phyloP scores from a whole-genome alignment of 257 asterid genomes.

The Ocimum tenuiflorum region DNA sequence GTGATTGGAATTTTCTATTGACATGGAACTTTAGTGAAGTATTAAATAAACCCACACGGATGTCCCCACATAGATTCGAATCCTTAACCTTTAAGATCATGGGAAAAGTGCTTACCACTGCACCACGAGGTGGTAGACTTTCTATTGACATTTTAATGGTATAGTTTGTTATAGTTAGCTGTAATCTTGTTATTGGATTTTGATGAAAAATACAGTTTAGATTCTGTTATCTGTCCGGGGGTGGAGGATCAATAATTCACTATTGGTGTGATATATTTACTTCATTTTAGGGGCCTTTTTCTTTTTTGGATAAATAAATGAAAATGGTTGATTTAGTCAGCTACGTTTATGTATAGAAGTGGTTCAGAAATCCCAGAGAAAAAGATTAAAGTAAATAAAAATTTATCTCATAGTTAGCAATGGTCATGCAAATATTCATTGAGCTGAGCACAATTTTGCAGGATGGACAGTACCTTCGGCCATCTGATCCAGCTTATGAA shows the following conservation, averaged over 20 bases:
- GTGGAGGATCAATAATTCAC: not conserved
- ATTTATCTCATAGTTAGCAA: not conserved
- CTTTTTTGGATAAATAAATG: constrained; percentile 5
- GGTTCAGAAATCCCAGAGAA: constrained; percentile 4
- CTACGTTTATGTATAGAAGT: constrained; percentile 5
- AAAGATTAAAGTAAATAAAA: not conserved
- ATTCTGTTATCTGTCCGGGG: not conserved
- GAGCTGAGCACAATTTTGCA: constrained; percentile 26
- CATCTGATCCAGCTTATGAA: constrained; percentile 98
- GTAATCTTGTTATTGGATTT: not conserved
- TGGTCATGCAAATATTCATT: constrained; percentile 15
- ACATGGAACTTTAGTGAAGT: too few species aligned
- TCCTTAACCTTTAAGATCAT: too few species aligned
- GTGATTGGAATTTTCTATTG: not conserved
- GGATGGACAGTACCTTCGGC: constrained; percentile 99
- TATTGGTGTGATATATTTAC: not conserved
- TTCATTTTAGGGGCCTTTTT: constrained; percentile 2
- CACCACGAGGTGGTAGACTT: too few species aligned
- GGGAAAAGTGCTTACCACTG: too few species aligned
- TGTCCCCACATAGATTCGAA: too few species aligned
- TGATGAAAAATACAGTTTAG: not conserved
- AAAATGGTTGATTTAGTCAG: not conserved
- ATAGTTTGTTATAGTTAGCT: not conserved
- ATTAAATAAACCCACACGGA: too few species aligned
- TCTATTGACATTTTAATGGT: not conserved